Percentiles rank a stretch among this genome's conserved stretches.
Evolutionary conservation across 306 rosid species (phyloP).

Genomic region (Oxytropis ochrocephala): DNA sequence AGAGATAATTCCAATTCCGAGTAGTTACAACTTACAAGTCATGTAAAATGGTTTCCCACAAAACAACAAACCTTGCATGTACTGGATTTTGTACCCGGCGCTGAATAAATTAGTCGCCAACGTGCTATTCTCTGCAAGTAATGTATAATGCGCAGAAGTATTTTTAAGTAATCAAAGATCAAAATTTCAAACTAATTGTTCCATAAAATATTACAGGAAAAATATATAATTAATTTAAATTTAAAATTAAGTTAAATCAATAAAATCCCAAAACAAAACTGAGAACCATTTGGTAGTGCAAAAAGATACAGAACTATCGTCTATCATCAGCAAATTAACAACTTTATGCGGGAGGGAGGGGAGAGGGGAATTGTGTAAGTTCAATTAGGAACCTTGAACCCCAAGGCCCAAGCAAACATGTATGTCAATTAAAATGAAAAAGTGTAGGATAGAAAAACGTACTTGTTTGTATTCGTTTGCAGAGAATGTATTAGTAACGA

Average conservation of each 20-base stretch:
- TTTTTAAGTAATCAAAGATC: not conserved
- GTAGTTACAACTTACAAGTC: not conserved
- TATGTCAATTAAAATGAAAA: not conserved
- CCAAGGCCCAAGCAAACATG: not conserved
- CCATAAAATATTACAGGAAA: not conserved
- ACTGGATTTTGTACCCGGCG: conserved; percentile 21
- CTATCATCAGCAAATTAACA: too few species aligned
- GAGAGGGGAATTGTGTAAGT: not conserved
- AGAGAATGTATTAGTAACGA: conserved; percentile 42
- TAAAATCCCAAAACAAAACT: not conserved
- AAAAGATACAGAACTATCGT: not conserved
- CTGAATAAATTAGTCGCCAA: conserved; percentile 45
- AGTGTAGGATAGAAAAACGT: conserved; percentile 6
- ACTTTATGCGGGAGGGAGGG: not conserved
- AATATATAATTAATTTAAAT: not conserved
- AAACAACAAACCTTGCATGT: conserved; percentile 58
- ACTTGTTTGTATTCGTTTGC: conserved; percentile 61
- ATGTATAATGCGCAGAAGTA: not conserved
- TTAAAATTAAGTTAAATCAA: not conserved
- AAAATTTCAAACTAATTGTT: not conserved
- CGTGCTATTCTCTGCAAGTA: conserved; percentile 60
- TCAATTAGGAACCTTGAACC: not conserved
- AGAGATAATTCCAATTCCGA: not conserved
- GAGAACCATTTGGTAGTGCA: not conserved
- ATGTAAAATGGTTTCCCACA: not conserved